phyloP scores from a whole-genome alignment of 177 flowering plant species.

The Tripterygium wilfordii region DNA sequence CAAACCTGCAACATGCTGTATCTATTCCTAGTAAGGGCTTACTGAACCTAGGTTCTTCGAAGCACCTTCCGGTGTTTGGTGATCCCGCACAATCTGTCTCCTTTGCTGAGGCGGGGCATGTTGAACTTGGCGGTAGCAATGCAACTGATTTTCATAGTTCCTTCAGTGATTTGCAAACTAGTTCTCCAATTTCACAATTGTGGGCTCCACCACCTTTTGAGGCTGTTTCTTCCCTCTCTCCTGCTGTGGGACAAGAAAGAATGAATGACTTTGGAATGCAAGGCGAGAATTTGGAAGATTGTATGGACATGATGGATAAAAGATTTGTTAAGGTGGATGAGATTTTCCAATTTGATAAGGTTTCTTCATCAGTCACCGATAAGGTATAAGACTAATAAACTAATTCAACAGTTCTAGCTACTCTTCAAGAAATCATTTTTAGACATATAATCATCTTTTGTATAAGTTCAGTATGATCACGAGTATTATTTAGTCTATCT shows the following conservation, averaged over 20 bases:
- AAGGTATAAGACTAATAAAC: conserved; percentile 6
- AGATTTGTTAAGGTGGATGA: conserved; percentile 5
- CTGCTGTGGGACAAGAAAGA: conserved; percentile 8
- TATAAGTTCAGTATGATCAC: no score
- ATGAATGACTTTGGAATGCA: conserved; percentile 2
- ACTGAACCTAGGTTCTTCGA: conserved; percentile 1
- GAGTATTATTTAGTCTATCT: no score
- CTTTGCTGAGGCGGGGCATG: neutral
- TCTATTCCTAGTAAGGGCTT: neutral
- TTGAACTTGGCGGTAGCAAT: neutral
- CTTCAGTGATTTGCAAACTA: conserved; percentile 1
- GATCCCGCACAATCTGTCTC: conserved; percentile 3
- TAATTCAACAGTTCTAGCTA: no score
- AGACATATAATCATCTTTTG: no score
- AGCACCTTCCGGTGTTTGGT: conserved; percentile 6
- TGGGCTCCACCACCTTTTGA: conserved; percentile 6
- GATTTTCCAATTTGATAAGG: conserved; percentile 8
- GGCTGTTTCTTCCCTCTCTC: conserved; percentile 12
- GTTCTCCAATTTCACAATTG: conserved; percentile 6
- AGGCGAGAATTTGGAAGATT: conserved; percentile 8
- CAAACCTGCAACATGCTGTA: neutral
- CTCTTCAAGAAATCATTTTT: no score
- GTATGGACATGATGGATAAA: neutral
- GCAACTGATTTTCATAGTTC: conserved; percentile 3
- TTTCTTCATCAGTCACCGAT: conserved; percentile 3